Evolutionary conservation across 768 basidiomycete species (phyloP).

Genomic region (Astraeus odoratus): DNA sequence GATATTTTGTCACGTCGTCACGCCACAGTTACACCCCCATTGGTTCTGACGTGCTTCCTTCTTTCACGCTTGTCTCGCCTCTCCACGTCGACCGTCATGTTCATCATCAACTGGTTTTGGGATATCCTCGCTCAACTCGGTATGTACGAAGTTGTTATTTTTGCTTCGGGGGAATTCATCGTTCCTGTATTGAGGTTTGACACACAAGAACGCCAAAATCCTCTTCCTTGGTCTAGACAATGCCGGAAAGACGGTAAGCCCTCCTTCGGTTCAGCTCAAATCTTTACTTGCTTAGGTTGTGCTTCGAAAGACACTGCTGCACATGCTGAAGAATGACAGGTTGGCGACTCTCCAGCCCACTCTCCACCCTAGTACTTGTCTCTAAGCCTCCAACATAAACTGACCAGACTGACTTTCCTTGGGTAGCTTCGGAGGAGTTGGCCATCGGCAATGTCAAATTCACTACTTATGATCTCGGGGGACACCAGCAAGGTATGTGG

Average conservation of each 20-base stretch:
- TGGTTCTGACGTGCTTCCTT: conserved; percentile 16
- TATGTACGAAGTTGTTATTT: conserved; percentile 30
- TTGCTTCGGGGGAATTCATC: conserved; percentile 1
- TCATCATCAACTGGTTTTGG: conserved; percentile 94
- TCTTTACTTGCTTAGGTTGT: conserved; percentile 3
- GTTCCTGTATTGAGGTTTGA: conserved; percentile 47
- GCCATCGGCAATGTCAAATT: conserved; percentile 99
- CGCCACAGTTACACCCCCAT: conserved; percentile 12
- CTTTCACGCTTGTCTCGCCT: conserved; percentile 12
- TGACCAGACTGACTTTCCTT: conserved; percentile 5
- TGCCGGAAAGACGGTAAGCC: conserved; percentile 92
- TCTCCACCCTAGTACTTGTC: conserved; percentile 86
- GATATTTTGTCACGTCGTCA: conserved; percentile 7
- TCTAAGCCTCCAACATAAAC: neutral
- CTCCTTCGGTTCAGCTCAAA: neutral
- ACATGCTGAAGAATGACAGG: conserved; percentile 99
- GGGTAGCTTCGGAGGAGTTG: conserved; percentile 90
- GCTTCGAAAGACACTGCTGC: conserved; percentile 70
- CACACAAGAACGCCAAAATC: conserved; percentile 99
- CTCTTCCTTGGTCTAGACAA: conserved; percentile 98
- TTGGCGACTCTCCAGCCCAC: conserved; percentile 97
- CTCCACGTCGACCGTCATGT: conserved; percentile 42
- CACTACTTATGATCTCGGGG: conserved; percentile 96
- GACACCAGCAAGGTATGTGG: conserved; percentile 84
- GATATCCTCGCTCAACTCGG: conserved; percentile 91